These are phyloP conservation scores for Trichosporon inkin DNA, from an alignment of 1,284 basidiomycete genomes.

Conservation along the genomic window DNA sequence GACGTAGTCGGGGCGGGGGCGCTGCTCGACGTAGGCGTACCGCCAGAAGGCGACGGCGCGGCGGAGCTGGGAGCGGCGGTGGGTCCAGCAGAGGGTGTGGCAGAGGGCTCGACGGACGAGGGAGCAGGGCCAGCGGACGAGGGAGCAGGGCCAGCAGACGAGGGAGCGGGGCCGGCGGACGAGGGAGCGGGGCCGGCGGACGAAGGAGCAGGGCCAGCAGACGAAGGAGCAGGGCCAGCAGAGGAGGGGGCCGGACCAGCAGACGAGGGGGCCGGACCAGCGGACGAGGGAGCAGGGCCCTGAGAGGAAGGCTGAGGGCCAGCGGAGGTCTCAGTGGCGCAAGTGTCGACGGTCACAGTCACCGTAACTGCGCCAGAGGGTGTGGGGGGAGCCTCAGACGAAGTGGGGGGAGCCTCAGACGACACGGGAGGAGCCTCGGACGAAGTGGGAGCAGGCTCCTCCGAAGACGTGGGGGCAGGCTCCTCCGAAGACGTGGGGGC, in stretches of 20 bases:
- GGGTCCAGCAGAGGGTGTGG: background rate
- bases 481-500: too few species aligned
- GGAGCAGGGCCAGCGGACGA: background rate
- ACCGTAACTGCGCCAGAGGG: too few species aligned
- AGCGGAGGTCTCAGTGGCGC: background rate
- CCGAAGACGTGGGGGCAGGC: too few species aligned
- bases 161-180: background rate
- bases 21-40: background rate
- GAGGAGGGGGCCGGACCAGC: too few species aligned
- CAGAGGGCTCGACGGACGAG: background rate
- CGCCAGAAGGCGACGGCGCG: background rate
- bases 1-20: background rate
- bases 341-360: background rate
- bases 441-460: background rate
- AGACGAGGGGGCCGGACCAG: too few species aligned
- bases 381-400: background rate
- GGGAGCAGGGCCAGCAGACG: too few species aligned
- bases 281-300: background rate
- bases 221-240: background rate
- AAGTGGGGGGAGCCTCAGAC: background rate
- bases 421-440: background rate
- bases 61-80: background rate
- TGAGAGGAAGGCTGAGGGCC: too few species aligned
- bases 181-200: background rate
- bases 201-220: background rate